A percentile compares a stretch with the other conserved stretches of the same genome.
Evolutionary conservation across 1,139 yeast species (phyloP).

Genomic region (Yamadazyma oceani): DNA sequence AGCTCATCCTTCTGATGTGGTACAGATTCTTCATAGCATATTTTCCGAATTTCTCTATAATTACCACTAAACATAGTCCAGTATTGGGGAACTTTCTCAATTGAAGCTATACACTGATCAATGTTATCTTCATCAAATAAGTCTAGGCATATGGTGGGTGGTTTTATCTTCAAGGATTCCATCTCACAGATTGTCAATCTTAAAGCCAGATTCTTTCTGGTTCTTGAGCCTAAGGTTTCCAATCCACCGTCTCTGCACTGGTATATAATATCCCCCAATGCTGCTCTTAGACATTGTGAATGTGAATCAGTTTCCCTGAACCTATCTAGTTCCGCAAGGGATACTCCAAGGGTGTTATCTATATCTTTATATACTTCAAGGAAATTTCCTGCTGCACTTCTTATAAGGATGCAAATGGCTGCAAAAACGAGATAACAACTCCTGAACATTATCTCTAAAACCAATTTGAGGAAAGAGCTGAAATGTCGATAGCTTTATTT

Average conservation of each 20-base stretch:
- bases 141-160: constrained; percentile 33
- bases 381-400: too few species aligned
- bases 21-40: constrained; percentile 51
- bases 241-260: constrained; percentile 31
- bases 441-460: too few species aligned
- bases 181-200: constrained; percentile 57
- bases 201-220: constrained; percentile 44
- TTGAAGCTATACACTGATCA: constrained; percentile 36
- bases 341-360: constrained; percentile 1
- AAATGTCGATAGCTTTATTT: too few species aligned
- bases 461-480: too few species aligned
- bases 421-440: background rate
- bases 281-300: constrained; percentile 25
- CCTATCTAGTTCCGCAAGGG: background rate
- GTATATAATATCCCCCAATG: constrained; percentile 26
- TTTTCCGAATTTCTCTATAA: constrained; percentile 46
- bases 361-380: background rate
- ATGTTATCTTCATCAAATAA: constrained; percentile 13
- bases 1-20: constrained; percentile 56
- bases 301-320: constrained; percentile 2
- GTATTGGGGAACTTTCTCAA: constrained; percentile 50
- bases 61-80: constrained; percentile 66
- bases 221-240: constrained; percentile 28
- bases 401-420: background rate
- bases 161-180: constrained; percentile 38